Conservation (phyloP, 257 asterid species). For the Primulina eburnea region DNA sequence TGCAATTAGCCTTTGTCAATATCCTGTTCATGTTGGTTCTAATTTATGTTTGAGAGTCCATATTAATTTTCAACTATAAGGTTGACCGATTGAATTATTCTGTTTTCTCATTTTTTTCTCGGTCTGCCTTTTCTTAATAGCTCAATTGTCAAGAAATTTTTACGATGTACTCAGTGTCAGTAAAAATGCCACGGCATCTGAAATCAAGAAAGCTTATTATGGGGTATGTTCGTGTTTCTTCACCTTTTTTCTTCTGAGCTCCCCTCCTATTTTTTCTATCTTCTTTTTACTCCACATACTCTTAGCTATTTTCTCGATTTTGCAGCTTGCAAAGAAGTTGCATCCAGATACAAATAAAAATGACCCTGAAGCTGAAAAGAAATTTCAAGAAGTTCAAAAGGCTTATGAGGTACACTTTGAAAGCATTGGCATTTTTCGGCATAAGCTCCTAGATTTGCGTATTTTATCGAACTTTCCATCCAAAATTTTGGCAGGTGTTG, state of each 20-base stretch:
- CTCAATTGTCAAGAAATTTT: constrained; percentile 54
- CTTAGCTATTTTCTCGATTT: constrained; percentile 18
- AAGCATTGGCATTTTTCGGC: constrained; percentile 8
- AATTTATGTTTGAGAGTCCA: constrained; percentile 4
- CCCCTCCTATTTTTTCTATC: not conserved
- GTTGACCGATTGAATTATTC: not conserved
- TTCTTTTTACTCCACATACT: not conserved
- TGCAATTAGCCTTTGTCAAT: not conserved
- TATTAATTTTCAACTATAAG: not conserved
- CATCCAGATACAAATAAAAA: constrained; percentile 92
- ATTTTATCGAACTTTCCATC: not conserved
- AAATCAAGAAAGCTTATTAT: constrained; percentile 79
- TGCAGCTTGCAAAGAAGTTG: constrained; percentile 82
- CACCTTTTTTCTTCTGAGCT: not conserved
- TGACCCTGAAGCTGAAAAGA: constrained; percentile 80
- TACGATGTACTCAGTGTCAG: constrained; percentile 75
- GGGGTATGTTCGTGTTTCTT: constrained; percentile 42
- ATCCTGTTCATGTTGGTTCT: not conserved
- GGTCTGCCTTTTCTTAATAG: constrained; percentile 29
- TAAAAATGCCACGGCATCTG: constrained; percentile 75
- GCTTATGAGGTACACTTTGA: constrained; percentile 70
- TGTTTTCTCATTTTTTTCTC: not conserved
- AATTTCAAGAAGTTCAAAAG: constrained; percentile 86
- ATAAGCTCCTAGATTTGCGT: not conserved
- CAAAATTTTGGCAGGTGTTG: not conserved